Base-by-base conservation (phyloP, 345 rosid genomes). In the Citropsis articulata region DNA sequence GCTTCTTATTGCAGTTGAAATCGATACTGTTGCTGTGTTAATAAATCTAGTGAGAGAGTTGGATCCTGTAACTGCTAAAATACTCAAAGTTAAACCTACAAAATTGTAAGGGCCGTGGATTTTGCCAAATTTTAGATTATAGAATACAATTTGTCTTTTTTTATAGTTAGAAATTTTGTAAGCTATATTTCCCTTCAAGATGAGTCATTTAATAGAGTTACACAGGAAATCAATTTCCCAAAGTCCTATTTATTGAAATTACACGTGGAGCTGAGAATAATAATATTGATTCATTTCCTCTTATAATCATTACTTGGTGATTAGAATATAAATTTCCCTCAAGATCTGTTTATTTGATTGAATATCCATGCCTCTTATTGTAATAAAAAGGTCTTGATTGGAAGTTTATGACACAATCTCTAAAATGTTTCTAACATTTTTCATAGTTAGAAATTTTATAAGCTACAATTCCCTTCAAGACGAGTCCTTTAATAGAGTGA, bases 1-100 rank as follows among this genome's bases (percentile, higher is more conserved):
- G 82, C 35, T 64, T 81, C 70, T 80, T 86, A 65, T 69, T 78
- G 35, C 33, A 55, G 62, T 73, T 65, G 13, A 33, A 33, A 19
- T 33, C 70, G 3, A 61, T 71, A 63, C 40, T 5, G 28, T 45
- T 36, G 40, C 35, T 7, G 25, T 21, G 10, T 1, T 27, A 25
- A 73, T 73, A 63, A 62, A 38, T 74, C 21, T 19, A 28, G 69
- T 4, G 7, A 66, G 61, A 53, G 33, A 65, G 61, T 77, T 45
- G 24, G 42, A 10, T 62, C 22, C 28, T 16, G 38, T 22, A 48
- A 64, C 48, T 48, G 21, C 45, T 28, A 12, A 64, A 75, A 48
- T 66, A 24, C 35, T 66, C 27, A 21, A 12, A 25, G 35, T 35
- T 35, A 53, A 18, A 8, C 7, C 21, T 22, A 31, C 7, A 31